A percentile compares a stretch with the other conserved stretches of the same genome.
phyloP scores from a whole-genome alignment of 1,284 basidiomycete genomes.

The Phlebopus sp. region DNA sequence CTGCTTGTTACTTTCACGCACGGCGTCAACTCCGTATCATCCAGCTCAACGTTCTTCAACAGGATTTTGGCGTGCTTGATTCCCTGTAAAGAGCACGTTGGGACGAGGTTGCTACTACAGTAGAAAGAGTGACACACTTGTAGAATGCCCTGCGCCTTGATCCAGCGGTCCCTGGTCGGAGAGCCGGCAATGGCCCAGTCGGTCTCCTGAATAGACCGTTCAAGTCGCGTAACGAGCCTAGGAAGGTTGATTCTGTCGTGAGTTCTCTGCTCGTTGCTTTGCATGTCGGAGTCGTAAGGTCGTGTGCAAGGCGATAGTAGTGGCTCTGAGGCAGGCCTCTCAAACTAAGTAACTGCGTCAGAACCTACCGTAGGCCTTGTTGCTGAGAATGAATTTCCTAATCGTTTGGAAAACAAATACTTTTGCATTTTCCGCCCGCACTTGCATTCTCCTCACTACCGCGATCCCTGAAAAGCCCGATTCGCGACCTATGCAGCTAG shows the following conservation, averaged over 20 bases:
- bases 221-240: conserved; percentile 59
- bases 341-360: no score
- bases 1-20: conserved; percentile 30
- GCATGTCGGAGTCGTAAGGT: conserved; percentile 20
- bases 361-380: no score
- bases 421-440: conserved; percentile 3
- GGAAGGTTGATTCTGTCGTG: conserved; percentile 71
- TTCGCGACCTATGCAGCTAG: background rate
- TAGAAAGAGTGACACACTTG: conserved; percentile 43
- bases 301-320: conserved; percentile 4
- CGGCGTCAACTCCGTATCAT: conserved; percentile 44
- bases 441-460: background rate
- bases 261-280: conserved; percentile 37
- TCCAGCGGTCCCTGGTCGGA: conserved; percentile 43
- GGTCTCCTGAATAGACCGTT: conserved; percentile 49
- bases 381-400: conserved; percentile 26
- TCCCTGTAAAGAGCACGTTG: conserved; percentile 42
- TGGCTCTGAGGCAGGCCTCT: background rate
- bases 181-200: conserved; percentile 44
- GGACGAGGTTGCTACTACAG: background rate
- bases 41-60: conserved; percentile 53
- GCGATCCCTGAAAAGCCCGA: background rate
- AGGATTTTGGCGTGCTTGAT: conserved; percentile 59
- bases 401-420: conserved; percentile 18
- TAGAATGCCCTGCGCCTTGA: conserved; percentile 53